A percentile compares a stretch with the other conserved stretches of the same genome.
Conservation (phyloP, 2,329 filamentous ascomycete genomes). For the Ilyonectria robusta region DNA sequence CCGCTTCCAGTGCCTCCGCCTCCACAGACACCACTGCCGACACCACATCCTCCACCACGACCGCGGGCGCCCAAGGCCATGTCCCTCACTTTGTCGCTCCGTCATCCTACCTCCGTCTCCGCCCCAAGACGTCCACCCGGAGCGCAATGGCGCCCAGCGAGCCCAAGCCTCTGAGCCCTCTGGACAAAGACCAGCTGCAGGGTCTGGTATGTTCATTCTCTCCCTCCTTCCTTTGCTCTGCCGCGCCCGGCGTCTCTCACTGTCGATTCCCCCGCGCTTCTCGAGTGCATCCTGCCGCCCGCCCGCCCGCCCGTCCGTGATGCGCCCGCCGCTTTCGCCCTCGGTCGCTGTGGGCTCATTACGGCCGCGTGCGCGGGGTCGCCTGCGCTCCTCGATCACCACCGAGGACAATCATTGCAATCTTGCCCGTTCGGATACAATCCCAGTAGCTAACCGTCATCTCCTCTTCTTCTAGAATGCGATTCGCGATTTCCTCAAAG, state of each 20-base stretch:
- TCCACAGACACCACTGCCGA: constrained; percentile 35
- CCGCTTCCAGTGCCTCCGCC: constrained; percentile 36
- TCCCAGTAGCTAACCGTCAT: constrained; percentile 31
- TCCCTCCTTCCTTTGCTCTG: constrained; percentile 20
- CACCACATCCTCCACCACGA: constrained; percentile 34
- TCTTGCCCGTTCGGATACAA: neutral
- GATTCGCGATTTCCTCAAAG: constrained; percentile 95
- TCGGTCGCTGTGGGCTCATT: constrained; percentile 27
- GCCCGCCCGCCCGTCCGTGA: constrained; percentile 35
- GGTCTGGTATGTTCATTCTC: constrained; percentile 74
- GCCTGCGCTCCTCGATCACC: constrained; percentile 24
- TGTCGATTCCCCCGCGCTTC: constrained; percentile 7
- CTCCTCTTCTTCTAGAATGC: constrained; percentile 72
- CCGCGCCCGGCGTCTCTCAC: neutral
- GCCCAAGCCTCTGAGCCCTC: constrained; percentile 65
- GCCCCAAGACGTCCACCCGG: constrained; percentile 54
- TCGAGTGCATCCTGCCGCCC: constrained; percentile 19
- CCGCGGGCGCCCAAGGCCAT: constrained; percentile 41
- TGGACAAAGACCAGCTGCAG: constrained; percentile 84
- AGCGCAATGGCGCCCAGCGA: constrained; percentile 57
- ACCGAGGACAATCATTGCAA: constrained; percentile 3
- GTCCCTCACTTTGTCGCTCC: constrained; percentile 72
- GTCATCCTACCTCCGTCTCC: constrained; percentile 69
- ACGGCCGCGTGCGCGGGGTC: constrained; percentile 36
- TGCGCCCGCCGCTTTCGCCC: constrained; percentile 24